Evolutionary conservation across 1,139 yeast genomes (phyloP).

Genomic region (Yamadazyma siamensis): DNA sequence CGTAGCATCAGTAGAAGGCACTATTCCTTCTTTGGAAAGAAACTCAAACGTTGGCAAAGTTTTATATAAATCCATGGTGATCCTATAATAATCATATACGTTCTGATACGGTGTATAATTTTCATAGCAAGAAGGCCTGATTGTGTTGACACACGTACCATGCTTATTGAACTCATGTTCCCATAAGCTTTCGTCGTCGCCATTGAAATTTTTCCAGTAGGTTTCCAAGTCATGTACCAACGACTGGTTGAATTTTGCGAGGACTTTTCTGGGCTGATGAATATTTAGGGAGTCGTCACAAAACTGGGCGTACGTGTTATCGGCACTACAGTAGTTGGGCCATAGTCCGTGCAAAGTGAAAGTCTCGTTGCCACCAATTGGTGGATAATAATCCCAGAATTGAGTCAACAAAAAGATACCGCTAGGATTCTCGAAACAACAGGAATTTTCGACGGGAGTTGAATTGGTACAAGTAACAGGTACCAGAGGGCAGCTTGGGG

Average conservation of each 20-base stretch:
- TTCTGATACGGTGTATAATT: constrained; percentile 35
- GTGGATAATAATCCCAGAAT: constrained; percentile 90
- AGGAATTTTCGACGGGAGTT: constrained; percentile 44
- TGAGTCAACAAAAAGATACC: constrained; percentile 85
- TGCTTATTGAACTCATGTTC: constrained; percentile 93
- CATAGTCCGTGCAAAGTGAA: constrained; percentile 66
- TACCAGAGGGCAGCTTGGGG: constrained; percentile 3
- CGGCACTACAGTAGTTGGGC: constrained; percentile 47
- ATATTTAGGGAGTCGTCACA: constrained; percentile 64
- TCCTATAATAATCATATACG: constrained; percentile 74
- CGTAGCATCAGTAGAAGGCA: constrained; percentile 57
- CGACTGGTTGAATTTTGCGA: constrained; percentile 48
- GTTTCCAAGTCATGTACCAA: constrained; percentile 56
- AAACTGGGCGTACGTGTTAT: constrained; percentile 42
- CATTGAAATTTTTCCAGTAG: constrained; percentile 77
- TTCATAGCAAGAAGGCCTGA: constrained; percentile 66
- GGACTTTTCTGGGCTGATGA: constrained; percentile 48
- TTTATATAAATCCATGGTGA: constrained; percentile 62
- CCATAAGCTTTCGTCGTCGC: constrained; percentile 78
- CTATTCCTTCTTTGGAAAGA: constrained; percentile 63
- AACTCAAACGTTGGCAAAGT: constrained; percentile 70
- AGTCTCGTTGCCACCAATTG: constrained; percentile 74
- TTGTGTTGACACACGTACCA: constrained; percentile 86
- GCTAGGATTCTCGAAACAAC: constrained; percentile 82
- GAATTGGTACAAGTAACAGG: constrained; percentile 62